Evolutionary conservation across 805 yeast species (phyloP).

Genomic region (Pichia paraexigua): DNA sequence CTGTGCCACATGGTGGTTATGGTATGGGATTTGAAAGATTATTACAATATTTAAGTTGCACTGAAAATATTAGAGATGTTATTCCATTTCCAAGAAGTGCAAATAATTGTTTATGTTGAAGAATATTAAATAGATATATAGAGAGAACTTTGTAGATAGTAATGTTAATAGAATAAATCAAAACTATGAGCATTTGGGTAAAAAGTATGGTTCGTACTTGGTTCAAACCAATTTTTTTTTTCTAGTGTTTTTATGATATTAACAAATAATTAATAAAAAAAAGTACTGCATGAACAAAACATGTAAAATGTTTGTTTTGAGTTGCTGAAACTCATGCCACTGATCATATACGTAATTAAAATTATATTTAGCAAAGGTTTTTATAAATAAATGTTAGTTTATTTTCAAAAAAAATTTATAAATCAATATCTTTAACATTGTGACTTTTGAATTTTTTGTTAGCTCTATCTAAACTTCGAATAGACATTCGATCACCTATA

Average conservation of each 20-base stretch:
- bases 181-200: background rate
- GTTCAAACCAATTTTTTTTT: too few relatives aligned
- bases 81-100: constrained; percentile 81
- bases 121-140: background rate
- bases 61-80: constrained; percentile 78
- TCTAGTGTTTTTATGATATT: background rate
- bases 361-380: background rate
- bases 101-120: constrained; percentile 39
- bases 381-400: background rate
- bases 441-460: constrained; percentile 80
- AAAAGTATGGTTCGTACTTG: too few relatives aligned
- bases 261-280: too few relatives aligned
- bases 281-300: too few relatives aligned
- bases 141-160: background rate
- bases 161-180: background rate
- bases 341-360: background rate
- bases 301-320: too few relatives aligned
- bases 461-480: constrained; percentile 72
- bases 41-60: constrained; percentile 60
- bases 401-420: constrained; percentile 3
- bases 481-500: constrained; percentile 71
- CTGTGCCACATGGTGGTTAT: constrained; percentile 93
- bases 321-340: background rate
- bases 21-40: constrained; percentile 93
- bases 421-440: constrained; percentile 35